A percentile compares a stretch with the other conserved stretches of the same genome.
phyloP scores from a whole-genome alignment of 2,329 filamentous ascomycete species.

The Xenosphaeropsis pyriputrescens region DNA sequence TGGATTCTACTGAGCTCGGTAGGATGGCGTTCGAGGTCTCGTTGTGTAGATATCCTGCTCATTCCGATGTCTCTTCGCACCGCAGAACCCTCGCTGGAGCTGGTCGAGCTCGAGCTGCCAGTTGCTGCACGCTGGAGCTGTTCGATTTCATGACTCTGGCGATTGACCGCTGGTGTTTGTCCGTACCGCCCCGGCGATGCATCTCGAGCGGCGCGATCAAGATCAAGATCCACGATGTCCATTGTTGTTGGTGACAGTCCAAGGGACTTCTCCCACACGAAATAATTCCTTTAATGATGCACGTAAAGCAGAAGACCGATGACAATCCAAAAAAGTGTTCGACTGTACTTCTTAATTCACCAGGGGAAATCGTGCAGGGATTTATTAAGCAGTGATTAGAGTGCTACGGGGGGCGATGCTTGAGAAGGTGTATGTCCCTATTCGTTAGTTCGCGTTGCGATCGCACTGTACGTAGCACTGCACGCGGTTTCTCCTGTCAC shows the following conservation, averaged over 20 bases:
- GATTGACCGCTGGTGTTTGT: constrained; percentile 7
- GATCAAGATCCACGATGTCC: constrained; percentile 37
- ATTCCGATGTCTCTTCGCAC: constrained; percentile 29
- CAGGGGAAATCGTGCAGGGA: too few species aligned
- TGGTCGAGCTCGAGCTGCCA: constrained; percentile 34
- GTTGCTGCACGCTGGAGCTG: constrained; percentile 30
- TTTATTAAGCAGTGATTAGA: too few species aligned
- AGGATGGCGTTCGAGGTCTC: constrained; percentile 53
- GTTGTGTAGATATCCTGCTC: constrained; percentile 47
- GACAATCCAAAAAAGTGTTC: too few species aligned
- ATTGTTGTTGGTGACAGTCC: constrained; percentile 13
- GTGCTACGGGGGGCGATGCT: too few species aligned
- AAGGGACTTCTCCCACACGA: too few species aligned
- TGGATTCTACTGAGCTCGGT: constrained; percentile 59
- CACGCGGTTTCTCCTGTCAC: too few species aligned
- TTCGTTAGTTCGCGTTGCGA: too few species aligned
- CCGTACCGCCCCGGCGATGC: constrained; percentile 27
- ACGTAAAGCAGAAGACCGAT: too few species aligned
- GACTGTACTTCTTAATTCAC: too few species aligned
- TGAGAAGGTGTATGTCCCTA: too few species aligned
- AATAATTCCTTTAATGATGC: too few species aligned
- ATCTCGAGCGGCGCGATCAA: constrained; percentile 37
- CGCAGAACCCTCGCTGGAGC: constrained; percentile 22
- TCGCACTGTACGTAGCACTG: too few species aligned
- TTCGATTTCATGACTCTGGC: constrained; percentile 38